Base-by-base conservation (phyloP, 2,329 filamentous ascomycete species). In the Teratosphaeria destructans region DNA sequence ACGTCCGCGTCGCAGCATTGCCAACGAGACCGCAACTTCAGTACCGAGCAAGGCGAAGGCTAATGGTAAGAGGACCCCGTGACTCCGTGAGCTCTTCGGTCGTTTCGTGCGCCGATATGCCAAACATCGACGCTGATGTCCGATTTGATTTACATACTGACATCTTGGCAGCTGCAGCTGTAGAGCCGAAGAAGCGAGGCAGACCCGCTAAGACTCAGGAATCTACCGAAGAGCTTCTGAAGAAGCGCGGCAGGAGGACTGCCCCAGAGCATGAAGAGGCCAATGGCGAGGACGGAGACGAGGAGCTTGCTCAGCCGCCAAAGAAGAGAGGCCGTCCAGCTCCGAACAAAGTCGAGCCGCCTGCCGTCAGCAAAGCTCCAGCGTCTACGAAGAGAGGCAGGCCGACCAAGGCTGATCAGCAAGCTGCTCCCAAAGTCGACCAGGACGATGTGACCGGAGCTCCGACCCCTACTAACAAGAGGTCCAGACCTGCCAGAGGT, bases 281-380 rank as follows among this genome's bases (percentile, higher is more conserved):
- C 19, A n/a, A 23, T 11, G 43, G n/a, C 16, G 39, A 27, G n/a
- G 47, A 53, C 11, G 56, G 39, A 4, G 49, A 56, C 4, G 61
- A 62, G 10, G 54, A 57, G 5, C 57, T 54, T 23, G 56, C 61
- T 32, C 61, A 64, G 52, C 61, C 60, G 55, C 62, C 67, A 12
- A 70, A 69, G 61, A 68, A 65, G 61, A 66, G 65, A 35, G 69
- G 66, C 52, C 62, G 68, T 37, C 65, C 68, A 19, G 47, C 57
- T 29, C 14, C 43, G 43, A 49, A 3, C 7, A 49, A 35, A 23
- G 23, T 47, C 3, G 57, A 35, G 39, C 57, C 59, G 27, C 27
- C 59, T 12, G 47, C 35, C 35, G 26, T 23, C 29, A 23, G 19
- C 16, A 37, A 16, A 29, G 27, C n/a, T 32, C 27, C 27, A 12